phyloP scores from a whole-genome alignment of 768 basidiomycete genomes.

The Pulveroboletus frians region DNA sequence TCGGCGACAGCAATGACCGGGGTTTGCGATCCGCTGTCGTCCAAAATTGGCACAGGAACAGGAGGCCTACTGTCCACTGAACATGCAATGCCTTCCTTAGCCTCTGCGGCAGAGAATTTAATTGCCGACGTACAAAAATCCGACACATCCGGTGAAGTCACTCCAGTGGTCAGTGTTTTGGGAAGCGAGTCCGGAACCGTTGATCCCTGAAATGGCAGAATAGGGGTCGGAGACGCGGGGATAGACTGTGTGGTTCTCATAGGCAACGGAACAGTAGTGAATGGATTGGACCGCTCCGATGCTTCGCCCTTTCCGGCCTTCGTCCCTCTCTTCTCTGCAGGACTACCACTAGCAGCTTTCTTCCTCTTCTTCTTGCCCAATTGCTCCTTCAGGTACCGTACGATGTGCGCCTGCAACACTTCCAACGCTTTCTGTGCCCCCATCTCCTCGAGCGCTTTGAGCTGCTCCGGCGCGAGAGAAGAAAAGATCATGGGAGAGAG shows the following conservation, averaged over 20 bases:
- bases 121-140: slow-evolving; percentile 8
- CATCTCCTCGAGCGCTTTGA: slow-evolving; percentile 71
- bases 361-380: slow-evolving; percentile 39
- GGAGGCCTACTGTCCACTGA: slow-evolving; percentile 22
- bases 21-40: slow-evolving; percentile 30
- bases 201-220: not conserved
- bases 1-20: slow-evolving; percentile 59
- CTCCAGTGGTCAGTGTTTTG: not conserved
- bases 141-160: slow-evolving; percentile 1
- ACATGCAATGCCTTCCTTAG: slow-evolving; percentile 17
- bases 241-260: slow-evolving; percentile 16
- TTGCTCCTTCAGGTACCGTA: slow-evolving; percentile 76
- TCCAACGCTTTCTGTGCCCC: slow-evolving; percentile 78
- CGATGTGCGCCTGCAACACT: slow-evolving; percentile 80
- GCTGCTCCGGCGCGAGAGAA: slow-evolving; percentile 64
- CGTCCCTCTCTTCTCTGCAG: slow-evolving; percentile 38
- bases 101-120: slow-evolving; percentile 3
- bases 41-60: slow-evolving; percentile 31
- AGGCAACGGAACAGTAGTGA: slow-evolving; percentile 43
- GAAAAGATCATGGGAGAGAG: slow-evolving; percentile 84
- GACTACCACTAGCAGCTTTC: slow-evolving; percentile 32
- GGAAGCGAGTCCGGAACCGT: not conserved
- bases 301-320: slow-evolving; percentile 35
- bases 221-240: not conserved
- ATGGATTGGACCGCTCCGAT: slow-evolving; percentile 31